A percentile compares a stretch with the other conserved stretches of the same genome.
Conservation (phyloP, 306 rosid species). For the Corylus avellana region DNA sequence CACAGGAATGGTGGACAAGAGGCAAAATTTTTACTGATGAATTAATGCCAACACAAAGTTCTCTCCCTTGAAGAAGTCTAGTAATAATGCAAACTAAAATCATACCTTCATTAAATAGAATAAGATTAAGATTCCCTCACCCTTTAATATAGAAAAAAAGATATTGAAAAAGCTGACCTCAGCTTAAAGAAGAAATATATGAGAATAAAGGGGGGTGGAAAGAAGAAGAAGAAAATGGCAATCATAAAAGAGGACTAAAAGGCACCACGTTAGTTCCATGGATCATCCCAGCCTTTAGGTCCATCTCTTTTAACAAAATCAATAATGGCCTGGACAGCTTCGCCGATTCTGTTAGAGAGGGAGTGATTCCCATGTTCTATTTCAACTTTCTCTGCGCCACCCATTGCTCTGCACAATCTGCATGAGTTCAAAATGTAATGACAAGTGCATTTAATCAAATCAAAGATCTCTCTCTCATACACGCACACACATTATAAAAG, state of each 20-base stretch:
- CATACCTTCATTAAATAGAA: not conserved
- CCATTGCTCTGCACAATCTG: conserved; percentile 93
- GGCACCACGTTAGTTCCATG: conserved; percentile 64
- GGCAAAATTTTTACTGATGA: not conserved
- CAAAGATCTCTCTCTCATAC: conserved; percentile 3
- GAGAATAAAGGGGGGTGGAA: conserved; percentile 6
- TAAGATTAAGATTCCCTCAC: not conserved
- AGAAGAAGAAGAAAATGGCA: conserved; percentile 4
- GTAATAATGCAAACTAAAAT: not conserved
- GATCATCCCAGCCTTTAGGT: conserved; percentile 99
- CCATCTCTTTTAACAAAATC: conserved; percentile 85
- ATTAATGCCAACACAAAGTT: conserved; percentile 7
- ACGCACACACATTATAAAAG: not conserved
- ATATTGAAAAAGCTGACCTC: conserved; percentile 10
- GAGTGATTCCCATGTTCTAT: conserved; percentile 92
- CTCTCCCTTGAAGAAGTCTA: conserved; percentile 3
- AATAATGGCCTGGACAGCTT: conserved; percentile 78
- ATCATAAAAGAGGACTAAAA: conserved; percentile 8
- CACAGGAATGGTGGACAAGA: not conserved
- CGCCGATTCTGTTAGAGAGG: conserved; percentile 86
- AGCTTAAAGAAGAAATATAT: conserved; percentile 3
- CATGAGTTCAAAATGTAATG: conserved; percentile 31
- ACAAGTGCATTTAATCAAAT: conserved; percentile 8
- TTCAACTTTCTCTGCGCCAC: conserved; percentile 93
- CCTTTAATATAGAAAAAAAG: conserved; percentile 14